These are phyloP conservation scores for Leccinum disarticulatum DNA, from an alignment of 768 basidiomycete species.

Conservation along the genomic window DNA sequence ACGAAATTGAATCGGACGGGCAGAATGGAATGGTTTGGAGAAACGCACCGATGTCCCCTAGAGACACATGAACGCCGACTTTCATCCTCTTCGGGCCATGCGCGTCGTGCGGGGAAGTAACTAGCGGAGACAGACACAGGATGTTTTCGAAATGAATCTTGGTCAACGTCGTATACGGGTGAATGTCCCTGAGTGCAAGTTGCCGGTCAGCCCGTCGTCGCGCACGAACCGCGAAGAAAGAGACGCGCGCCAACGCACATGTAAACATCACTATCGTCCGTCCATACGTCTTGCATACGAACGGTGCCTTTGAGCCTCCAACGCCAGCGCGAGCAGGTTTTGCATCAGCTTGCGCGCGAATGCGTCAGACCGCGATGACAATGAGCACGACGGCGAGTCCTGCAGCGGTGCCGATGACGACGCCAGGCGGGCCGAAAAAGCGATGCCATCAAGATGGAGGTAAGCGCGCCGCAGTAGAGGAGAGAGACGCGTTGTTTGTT, in stretches of 20 bases:
- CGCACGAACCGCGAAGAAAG: too few relatives aligned
- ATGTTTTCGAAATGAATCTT: conserved; percentile 70
- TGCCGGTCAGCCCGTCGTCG: too few relatives aligned
- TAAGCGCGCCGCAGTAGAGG: conserved; percentile 65
- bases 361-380: conserved; percentile 25
- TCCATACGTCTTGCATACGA: conserved; percentile 52
- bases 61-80: conserved; percentile 61
- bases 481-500: too few relatives aligned
- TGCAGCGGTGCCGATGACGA: conserved; percentile 22
- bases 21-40: too few relatives aligned
- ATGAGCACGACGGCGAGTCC: conserved; percentile 13
- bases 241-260: conserved; percentile 37
- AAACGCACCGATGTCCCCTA: conserved; percentile 62
- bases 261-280: conserved; percentile 54
- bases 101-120: conserved; percentile 21
- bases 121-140: conserved; percentile 52
- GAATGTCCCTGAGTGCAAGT: conserved; percentile 54
- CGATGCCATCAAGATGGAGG: conserved; percentile 43
- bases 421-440: conserved; percentile 57
- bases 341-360: conserved; percentile 48
- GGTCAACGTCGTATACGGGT: conserved; percentile 62
- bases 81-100: conserved; percentile 36
- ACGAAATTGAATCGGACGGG: neutral
- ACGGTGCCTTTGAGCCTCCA: conserved; percentile 61
- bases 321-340: conserved; percentile 66